phyloP scores from a whole-genome alignment of 495 filamentous ascomycete species.

The Penicillium fimorum region DNA sequence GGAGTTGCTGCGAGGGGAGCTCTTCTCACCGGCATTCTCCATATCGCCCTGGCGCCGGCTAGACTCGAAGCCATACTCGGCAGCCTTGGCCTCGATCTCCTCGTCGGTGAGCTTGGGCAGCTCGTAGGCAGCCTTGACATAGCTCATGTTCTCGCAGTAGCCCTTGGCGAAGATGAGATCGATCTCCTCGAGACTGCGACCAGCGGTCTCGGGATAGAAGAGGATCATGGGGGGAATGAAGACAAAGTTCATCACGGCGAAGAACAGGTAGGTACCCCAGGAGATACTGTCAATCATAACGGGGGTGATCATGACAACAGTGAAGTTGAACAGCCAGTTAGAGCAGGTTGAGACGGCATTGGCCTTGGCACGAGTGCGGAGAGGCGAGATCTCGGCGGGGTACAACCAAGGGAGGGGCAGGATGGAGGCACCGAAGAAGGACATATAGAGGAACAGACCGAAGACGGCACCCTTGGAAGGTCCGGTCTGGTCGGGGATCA shows the following conservation, averaged over 20 bases:
- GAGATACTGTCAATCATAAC: slow-evolving; percentile 65
- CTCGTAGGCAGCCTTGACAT: slow-evolving; percentile 67
- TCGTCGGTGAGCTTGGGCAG: slow-evolving; percentile 63
- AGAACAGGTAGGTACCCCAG: slow-evolving; percentile 81
- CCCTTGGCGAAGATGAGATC: slow-evolving; percentile 82
- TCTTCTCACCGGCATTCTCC: slow-evolving; percentile 40
- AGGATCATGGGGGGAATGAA: slow-evolving; percentile 75
- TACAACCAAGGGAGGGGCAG: slow-evolving; percentile 58
- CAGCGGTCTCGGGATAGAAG: slow-evolving; percentile 73
- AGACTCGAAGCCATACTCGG: slow-evolving; percentile 57
- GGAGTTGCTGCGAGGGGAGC: slow-evolving; percentile 10
- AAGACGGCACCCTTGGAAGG: slow-evolving; percentile 70
- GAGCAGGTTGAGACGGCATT: slow-evolving; percentile 73
- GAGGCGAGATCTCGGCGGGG: slow-evolving; percentile 70
- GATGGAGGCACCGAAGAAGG: slow-evolving; percentile 73
- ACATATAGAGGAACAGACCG: slow-evolving; percentile 78
- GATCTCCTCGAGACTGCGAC: slow-evolving; percentile 73
- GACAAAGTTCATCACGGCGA: slow-evolving; percentile 64
- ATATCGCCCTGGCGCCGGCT: slow-evolving; percentile 20
- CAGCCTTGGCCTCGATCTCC: slow-evolving; percentile 62
- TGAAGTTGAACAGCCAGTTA: slow-evolving; percentile 82
- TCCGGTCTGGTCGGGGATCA: slow-evolving; percentile 56
- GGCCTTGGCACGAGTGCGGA: slow-evolving; percentile 71
- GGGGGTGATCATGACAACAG: slow-evolving; percentile 78
- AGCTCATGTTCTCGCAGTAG: slow-evolving; percentile 68